Conservation (phyloP, 2,329 filamentous ascomycete genomes). For the Colletotrichum gigasporum region DNA sequence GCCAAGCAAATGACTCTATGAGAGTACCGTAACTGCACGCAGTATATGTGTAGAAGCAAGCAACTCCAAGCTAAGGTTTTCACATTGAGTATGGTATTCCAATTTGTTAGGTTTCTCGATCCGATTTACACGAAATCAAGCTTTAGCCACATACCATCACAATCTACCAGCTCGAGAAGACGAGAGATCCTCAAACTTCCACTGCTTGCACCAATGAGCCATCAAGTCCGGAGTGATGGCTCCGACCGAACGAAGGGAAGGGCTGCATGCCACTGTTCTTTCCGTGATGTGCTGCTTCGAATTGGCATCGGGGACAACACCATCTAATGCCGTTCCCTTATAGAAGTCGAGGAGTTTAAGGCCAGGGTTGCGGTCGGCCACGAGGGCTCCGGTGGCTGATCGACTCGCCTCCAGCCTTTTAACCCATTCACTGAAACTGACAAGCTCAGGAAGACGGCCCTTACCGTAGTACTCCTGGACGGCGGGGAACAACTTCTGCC, state of each 20-base stretch:
- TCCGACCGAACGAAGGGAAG: constrained; percentile 50
- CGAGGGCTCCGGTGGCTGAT: constrained; percentile 40
- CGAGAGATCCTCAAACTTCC: constrained; percentile 41
- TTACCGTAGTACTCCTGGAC: constrained; percentile 51
- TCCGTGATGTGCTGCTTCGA: constrained; percentile 50
- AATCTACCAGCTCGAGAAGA: constrained; percentile 3
- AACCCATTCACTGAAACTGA: constrained; percentile 57
- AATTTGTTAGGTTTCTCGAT: no score
- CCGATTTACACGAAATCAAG: no score
- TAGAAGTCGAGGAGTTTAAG: constrained; percentile 64
- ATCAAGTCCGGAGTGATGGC: constrained; percentile 56
- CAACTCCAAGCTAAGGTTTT: no score
- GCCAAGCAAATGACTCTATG: no score
- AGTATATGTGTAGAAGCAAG: no score
- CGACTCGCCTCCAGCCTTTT: constrained; percentile 51
- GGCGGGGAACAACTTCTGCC: constrained; percentile 49
- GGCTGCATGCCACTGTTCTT: constrained; percentile 49
- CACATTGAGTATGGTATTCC: no score
- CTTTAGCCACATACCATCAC: no score
- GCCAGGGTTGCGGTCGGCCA: constrained; percentile 54
- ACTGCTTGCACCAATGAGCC: constrained; percentile 58
- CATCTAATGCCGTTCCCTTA: constrained; percentile 36
- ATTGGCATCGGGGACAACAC: not conserved
- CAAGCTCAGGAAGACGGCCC: constrained; percentile 46
- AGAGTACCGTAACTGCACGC: no score